Evolutionary conservation across 2,329 filamentous ascomycete species (phyloP).

Genomic region (Trichoderma citrinoviride): DNA sequence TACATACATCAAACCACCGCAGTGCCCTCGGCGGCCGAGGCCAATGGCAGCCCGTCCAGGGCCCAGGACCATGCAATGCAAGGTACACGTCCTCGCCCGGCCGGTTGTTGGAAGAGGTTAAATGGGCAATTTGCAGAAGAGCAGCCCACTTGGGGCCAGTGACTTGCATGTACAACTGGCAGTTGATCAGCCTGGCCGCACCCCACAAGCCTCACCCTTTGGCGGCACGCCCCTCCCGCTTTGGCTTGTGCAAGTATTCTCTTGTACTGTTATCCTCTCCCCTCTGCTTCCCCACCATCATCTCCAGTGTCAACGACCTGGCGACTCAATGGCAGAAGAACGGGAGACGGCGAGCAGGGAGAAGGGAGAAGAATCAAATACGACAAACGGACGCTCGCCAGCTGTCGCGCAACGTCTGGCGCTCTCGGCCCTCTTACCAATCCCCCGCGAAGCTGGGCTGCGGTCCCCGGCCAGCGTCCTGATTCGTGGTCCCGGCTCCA

Average conservation of each 20-base stretch:
- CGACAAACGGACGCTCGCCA: neutral
- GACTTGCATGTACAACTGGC: slow-evolving; percentile 19
- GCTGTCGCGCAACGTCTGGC: no score
- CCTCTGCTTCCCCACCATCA: neutral
- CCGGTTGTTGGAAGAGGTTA: neutral
- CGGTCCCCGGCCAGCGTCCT: no score
- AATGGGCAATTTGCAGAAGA: neutral
- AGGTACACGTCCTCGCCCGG: neutral
- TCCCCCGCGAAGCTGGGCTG: neutral
- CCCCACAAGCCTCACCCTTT: neutral
- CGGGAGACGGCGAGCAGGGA: neutral
- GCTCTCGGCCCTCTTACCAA: neutral
- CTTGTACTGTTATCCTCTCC: neutral
- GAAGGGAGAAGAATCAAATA: neutral
- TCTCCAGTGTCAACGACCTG: neutral
- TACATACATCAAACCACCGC: slow-evolving; percentile 1
- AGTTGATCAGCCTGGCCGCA: slow-evolving; percentile 7
- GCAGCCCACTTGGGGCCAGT: neutral
- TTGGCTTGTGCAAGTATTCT: neutral
- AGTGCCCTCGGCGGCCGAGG: neutral
- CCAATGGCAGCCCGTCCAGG: neutral
- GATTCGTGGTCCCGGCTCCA: neutral
- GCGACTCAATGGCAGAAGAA: neutral
- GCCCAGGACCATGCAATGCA: slow-evolving; percentile 10
- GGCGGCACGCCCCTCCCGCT: slow-evolving; percentile 3